Conservation (phyloP, 148 eudicot species). For the Camellia sinensis region DNA sequence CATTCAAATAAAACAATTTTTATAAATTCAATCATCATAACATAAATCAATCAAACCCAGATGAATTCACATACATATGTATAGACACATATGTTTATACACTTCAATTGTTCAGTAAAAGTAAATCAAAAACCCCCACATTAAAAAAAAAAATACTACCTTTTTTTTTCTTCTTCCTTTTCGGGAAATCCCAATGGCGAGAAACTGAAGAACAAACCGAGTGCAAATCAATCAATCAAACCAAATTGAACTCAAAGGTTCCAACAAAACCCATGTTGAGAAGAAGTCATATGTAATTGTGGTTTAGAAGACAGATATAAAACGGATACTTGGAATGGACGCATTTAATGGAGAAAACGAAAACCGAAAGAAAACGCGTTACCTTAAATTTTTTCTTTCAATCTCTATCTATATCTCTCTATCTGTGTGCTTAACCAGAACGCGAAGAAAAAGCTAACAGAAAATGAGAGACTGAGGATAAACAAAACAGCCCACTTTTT, state of each 20-base stretch:
- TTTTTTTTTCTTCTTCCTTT: not conserved
- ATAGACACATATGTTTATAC: not conserved
- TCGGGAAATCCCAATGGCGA: not conserved
- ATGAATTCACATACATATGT: not conserved
- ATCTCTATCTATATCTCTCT: not conserved
- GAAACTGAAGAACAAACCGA: conserved; percentile 1
- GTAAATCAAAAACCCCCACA: not conserved
- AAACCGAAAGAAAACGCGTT: conserved; percentile 28
- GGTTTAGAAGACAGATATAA: not conserved
- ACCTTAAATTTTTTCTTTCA: not conserved
- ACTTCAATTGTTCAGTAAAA: not conserved
- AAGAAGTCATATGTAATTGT: not conserved
- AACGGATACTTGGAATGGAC: not conserved
- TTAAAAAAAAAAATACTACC: conserved; percentile 19
- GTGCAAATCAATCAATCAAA: conserved; percentile 4
- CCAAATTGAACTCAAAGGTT: conserved; percentile 8
- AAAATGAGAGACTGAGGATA: conserved; percentile 14
- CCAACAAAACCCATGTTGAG: conserved; percentile 10
- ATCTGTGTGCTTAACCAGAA: conserved; percentile 21
- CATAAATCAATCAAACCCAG: not conserved
- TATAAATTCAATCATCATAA: not conserved
- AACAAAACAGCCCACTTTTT: conserved; percentile 1
- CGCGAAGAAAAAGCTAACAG: conserved; percentile 25
- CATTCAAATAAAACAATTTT: not conserved
- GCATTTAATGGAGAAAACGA: not conserved